Conservation (phyloP, 2,329 filamentous ascomycete genomes). For the Trichoderma sp. region DNA sequence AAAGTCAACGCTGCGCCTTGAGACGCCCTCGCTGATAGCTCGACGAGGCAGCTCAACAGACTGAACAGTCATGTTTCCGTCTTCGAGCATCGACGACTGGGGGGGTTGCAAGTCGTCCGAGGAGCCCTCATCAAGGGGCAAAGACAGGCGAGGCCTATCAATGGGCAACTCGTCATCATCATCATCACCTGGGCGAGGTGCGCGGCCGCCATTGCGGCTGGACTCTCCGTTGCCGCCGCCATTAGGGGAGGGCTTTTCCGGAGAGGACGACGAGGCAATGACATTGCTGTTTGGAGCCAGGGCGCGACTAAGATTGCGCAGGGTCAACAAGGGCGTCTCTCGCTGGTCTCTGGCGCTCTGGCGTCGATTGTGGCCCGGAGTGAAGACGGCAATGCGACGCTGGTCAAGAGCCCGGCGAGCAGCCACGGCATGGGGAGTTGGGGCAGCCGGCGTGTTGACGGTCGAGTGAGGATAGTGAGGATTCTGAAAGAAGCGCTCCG, state of each 20-base stretch:
- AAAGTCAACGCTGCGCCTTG: constrained; percentile 50
- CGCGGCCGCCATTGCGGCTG: constrained; percentile 30
- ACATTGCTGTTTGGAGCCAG: constrained; percentile 49
- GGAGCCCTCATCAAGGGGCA: constrained; percentile 53
- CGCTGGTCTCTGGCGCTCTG: constrained; percentile 54
- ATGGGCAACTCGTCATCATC: constrained; percentile 51
- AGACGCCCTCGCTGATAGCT: constrained; percentile 44
- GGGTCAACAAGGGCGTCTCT: constrained; percentile 52
- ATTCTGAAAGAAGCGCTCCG: constrained; percentile 37
- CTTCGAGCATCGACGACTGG: constrained; percentile 52
- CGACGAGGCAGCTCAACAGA: constrained; percentile 60
- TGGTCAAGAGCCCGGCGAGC: constrained; percentile 57
- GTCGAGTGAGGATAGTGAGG: constrained; percentile 35
- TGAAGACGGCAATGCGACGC: constrained; percentile 57
- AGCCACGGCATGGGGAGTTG: constrained; percentile 60
- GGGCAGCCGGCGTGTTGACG: constrained; percentile 43
- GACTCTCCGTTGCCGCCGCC: constrained; percentile 29
- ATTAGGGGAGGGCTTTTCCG: constrained; percentile 29
- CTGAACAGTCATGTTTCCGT: constrained; percentile 56
- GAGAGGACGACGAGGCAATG: constrained; percentile 46
- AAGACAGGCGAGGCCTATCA: constrained; percentile 52
- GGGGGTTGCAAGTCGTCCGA: constrained; percentile 52
- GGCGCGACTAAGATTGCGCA: constrained; percentile 53
- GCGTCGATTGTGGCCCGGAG: constrained; percentile 57
- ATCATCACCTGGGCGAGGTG: constrained; percentile 27